These are phyloP conservation scores for Aeminium ludgeri DNA, from an alignment of 495 filamentous ascomycete species.

Conservation along the genomic window DNA sequence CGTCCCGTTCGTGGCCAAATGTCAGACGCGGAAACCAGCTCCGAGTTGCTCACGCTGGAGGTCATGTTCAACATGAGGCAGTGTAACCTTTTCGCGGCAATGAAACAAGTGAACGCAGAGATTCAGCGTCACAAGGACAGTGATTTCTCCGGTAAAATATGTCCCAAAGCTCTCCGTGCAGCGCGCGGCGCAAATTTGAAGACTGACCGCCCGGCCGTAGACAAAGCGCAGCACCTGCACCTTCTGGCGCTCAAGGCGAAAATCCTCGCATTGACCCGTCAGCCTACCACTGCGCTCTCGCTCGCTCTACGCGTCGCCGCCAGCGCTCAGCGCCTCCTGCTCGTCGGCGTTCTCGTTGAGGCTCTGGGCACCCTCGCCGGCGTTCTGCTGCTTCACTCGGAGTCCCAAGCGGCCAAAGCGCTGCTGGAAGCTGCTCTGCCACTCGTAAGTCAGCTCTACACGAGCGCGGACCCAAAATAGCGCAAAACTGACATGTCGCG, in stretches of 20 bases:
- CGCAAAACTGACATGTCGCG: not conserved
- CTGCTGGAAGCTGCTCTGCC: conserved; percentile 63
- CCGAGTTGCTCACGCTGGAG: conserved; percentile 50
- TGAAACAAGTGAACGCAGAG: conserved; percentile 50
- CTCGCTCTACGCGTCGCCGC: conserved; percentile 64
- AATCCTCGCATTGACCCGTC: conserved; percentile 51
- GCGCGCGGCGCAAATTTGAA: not conserved
- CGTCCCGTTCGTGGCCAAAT: conserved; percentile 6
- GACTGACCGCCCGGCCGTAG: conserved; percentile 26
- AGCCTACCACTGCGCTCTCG: conserved; percentile 68
- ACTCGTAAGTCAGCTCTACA: conserved; percentile 28
- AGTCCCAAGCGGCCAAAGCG: conserved; percentile 52
- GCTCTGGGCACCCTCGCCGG: conserved; percentile 51
- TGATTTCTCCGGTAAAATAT: not conserved
- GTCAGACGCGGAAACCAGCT: conserved; percentile 49
- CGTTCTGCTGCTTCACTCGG: conserved; percentile 52
- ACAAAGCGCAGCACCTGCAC: conserved; percentile 57
- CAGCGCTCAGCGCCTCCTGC: conserved; percentile 52
- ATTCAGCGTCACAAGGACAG: conserved; percentile 42
- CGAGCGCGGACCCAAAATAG: not conserved
- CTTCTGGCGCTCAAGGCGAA: conserved; percentile 62
- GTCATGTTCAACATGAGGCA: conserved; percentile 50
- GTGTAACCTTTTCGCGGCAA: conserved; percentile 36
- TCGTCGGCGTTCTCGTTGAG: conserved; percentile 62
- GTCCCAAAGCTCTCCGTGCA: not conserved